A percentile compares a stretch with the other conserved stretches of the same genome.
phyloP scores from a whole-genome alignment of 495 filamentous ascomycete genomes.

The Bryoglossum gracile region DNA sequence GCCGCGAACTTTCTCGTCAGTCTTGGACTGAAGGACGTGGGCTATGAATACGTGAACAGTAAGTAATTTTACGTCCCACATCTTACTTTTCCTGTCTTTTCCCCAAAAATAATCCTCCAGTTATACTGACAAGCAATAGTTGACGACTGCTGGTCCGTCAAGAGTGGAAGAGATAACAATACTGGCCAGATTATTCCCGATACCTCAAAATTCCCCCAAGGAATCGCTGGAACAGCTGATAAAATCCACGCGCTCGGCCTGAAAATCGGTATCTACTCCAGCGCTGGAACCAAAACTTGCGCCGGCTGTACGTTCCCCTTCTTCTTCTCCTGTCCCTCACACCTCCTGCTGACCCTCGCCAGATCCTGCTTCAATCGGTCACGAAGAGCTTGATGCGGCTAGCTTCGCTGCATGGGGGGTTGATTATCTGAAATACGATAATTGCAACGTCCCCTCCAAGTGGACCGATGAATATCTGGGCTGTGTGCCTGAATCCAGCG shows the following conservation, averaged over 20 bases:
- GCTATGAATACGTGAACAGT: slow-evolving; percentile 56
- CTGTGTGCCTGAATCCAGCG: slow-evolving; percentile 15
- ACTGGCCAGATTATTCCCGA: slow-evolving; percentile 46
- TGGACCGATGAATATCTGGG: slow-evolving; percentile 14
- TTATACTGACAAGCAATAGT: slow-evolving; percentile 32
- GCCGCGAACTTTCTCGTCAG: slow-evolving; percentile 42
- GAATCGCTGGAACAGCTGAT: slow-evolving; percentile 47
- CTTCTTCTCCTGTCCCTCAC: too few species aligned
- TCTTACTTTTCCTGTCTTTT: neutral
- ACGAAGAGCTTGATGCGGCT: slow-evolving; percentile 53
- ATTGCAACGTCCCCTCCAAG: slow-evolving; percentile 41
- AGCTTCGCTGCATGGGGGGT: slow-evolving; percentile 59
- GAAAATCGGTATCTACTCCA: slow-evolving; percentile 58
- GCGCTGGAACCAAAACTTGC: slow-evolving; percentile 55
- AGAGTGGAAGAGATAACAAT: slow-evolving; percentile 27
- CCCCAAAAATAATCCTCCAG: neutral
- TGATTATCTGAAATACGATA: slow-evolving; percentile 69
- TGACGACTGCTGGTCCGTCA: slow-evolving; percentile 58
- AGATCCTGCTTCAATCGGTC: slow-evolving; percentile 51
- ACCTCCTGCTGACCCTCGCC: too few species aligned
- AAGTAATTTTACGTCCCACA: neutral
- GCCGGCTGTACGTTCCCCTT: too few species aligned
- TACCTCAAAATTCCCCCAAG: slow-evolving; percentile 49
- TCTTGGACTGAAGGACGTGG: slow-evolving; percentile 49
- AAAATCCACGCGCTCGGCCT: slow-evolving; percentile 52